Conservation (phyloP, 768 basidiomycete species). For the Psilocybe cubensis region DNA sequence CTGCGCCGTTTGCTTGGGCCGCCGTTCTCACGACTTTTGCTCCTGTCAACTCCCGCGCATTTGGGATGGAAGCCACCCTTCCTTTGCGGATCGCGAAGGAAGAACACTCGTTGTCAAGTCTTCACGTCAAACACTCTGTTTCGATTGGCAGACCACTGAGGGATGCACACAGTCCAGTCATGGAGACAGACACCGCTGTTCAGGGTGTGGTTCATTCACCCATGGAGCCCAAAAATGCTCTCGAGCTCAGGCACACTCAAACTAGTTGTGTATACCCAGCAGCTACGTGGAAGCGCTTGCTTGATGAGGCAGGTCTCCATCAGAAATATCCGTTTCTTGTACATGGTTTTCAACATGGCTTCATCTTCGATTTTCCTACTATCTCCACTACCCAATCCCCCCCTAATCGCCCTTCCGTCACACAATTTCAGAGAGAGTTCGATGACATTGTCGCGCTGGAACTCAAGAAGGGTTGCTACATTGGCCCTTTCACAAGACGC, state of each 20-base stretch:
- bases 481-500: slow-evolving; percentile 30
- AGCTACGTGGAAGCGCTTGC: background rate
- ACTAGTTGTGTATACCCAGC: background rate
- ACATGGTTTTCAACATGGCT: slow-evolving; percentile 29
- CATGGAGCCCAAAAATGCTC: background rate
- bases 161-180: background rate
- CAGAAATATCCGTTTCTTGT: slow-evolving; percentile 29
- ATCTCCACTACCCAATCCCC: slow-evolving; percentile 32
- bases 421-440: slow-evolving; percentile 12
- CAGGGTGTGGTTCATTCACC: background rate
- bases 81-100: background rate
- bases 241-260: background rate
- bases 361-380: slow-evolving; percentile 33
- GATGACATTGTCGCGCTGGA: slow-evolving; percentile 23
- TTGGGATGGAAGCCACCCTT: background rate
- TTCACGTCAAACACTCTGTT: background rate
- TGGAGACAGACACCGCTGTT: background rate
- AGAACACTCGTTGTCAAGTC: background rate
- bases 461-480: slow-evolving; percentile 25
- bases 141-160: background rate
- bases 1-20: background rate
- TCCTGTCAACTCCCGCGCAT: background rate
- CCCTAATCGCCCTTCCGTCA: slow-evolving; percentile 30
- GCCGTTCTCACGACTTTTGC: background rate
- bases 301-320: background rate